Evolutionary conservation across 345 rosid genomes (phyloP).

Genomic region (Acer negundo): DNA sequence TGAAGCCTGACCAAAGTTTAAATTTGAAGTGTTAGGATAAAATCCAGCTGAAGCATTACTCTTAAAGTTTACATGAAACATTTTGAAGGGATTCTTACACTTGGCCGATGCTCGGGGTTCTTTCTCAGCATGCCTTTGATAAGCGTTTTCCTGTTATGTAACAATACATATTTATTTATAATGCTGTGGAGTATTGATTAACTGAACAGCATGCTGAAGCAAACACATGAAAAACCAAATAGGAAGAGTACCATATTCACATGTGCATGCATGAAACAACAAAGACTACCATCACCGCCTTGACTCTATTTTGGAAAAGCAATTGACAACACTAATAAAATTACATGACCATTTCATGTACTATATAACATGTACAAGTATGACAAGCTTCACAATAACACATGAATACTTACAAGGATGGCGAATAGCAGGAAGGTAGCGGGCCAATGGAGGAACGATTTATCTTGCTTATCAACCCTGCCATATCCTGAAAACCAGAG

Average conservation of each 20-base stretch:
- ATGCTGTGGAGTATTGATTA: background rate
- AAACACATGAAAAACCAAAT: background rate
- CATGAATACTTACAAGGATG: conserved; percentile 70
- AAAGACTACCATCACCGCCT: background rate
- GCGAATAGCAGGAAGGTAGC: conserved; percentile 90
- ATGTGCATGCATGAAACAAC: background rate
- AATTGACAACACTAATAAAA: background rate
- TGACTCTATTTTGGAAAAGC: background rate
- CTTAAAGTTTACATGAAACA: conserved; percentile 21
- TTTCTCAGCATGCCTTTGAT: conserved; percentile 97
- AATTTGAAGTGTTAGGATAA: conserved; percentile 21
- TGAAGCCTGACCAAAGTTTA: conserved; percentile 60
- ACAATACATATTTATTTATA: conserved; percentile 20
- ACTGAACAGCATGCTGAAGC: background rate
- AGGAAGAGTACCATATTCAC: background rate
- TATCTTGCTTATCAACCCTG: conserved; percentile 97
- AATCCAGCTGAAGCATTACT: conserved; percentile 17
- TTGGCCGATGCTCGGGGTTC: conserved; percentile 97
- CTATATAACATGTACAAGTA: conserved; percentile 8
- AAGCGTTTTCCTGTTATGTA: conserved; percentile 64
- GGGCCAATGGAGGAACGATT: conserved; percentile 97
- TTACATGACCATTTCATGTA: background rate
- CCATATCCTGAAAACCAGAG: conserved; percentile 81
- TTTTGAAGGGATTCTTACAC: conserved; percentile 49
- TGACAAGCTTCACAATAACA: conserved; percentile 5